Evolutionary conservation across 2,329 filamentous ascomycete species (phyloP).

Genomic region (Rachicladosporium sp.): DNA sequence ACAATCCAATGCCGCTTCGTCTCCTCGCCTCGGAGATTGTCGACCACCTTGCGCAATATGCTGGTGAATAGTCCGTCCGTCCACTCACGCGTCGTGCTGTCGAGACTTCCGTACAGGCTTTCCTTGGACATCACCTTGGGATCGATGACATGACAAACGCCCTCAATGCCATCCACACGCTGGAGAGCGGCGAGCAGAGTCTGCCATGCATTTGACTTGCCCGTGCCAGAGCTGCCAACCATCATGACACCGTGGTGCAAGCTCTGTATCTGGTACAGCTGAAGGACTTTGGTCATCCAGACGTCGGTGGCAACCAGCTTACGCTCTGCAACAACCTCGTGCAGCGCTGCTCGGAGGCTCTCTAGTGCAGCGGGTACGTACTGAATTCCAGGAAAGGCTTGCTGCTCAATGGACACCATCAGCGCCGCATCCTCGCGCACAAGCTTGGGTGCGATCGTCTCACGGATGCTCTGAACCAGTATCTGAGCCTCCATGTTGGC

Average conservation of each 20-base stretch:
- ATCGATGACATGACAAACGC: slow-evolving; percentile 94
- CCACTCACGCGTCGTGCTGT: slow-evolving; percentile 96
- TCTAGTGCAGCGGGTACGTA: slow-evolving; percentile 84
- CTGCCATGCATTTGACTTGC: slow-evolving; percentile 93
- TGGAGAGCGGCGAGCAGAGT: slow-evolving; percentile 84
- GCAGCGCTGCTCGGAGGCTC: slow-evolving; percentile 68
- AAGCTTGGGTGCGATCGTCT: slow-evolving; percentile 95
- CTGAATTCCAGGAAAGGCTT: slow-evolving; percentile 82
- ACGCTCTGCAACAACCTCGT: slow-evolving; percentile 67
- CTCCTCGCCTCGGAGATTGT: slow-evolving; percentile 95
- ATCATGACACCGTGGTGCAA: slow-evolving; percentile 99
- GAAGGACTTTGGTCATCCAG: slow-evolving; percentile 95
- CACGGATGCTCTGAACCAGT: slow-evolving; percentile 93
- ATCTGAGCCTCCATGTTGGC: slow-evolving; percentile 88
- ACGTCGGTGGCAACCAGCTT: slow-evolving; percentile 82
- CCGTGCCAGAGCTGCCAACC: slow-evolving; percentile 95
- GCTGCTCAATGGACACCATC: slow-evolving; percentile 70
- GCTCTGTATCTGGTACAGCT: slow-evolving; percentile 94
- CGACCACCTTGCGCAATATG: slow-evolving; percentile 94
- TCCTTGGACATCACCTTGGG: slow-evolving; percentile 99
- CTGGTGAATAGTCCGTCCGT: slow-evolving; percentile 97
- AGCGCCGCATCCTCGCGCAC: slow-evolving; percentile 84
- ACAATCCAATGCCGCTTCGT: slow-evolving; percentile 98
- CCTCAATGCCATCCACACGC: slow-evolving; percentile 79
- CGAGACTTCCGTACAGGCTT: slow-evolving; percentile 85